Evolutionary conservation across 139 green algal genomes (phyloP).

Genomic region (Chlamydomonas applanata): DNA sequence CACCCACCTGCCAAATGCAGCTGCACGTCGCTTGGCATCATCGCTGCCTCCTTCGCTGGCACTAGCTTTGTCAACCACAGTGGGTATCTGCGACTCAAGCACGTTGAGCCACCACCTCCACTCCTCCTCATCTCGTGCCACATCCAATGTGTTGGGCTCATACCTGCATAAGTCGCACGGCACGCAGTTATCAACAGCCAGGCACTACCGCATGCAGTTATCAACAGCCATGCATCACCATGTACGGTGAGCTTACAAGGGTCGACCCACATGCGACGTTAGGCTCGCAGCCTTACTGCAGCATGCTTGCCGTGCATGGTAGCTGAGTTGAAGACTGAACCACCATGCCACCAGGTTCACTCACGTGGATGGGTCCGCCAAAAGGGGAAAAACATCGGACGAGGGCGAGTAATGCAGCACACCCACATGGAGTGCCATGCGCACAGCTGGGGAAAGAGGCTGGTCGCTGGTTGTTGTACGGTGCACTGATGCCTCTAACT

Average conservation of each 20-base stretch:
- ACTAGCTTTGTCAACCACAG: conserved; percentile 76
- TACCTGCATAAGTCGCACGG: too few species aligned
- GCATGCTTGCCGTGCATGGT: too few species aligned
- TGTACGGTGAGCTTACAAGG: too few species aligned
- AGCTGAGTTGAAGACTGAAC: too few species aligned
- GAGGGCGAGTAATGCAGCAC: conserved; percentile 92
- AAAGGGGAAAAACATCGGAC: conserved; percentile 86
- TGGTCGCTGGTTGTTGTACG: conserved; percentile 8
- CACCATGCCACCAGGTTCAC: too few species aligned
- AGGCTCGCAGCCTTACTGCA: too few species aligned
- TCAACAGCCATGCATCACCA: too few species aligned
- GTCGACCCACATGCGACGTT: too few species aligned
- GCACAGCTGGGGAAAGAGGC: conserved; percentile 13
- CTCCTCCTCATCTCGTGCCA: conserved; percentile 72
- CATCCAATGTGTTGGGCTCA: conserved; percentile 89
- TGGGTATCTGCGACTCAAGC: conserved; percentile 70
- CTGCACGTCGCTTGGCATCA: conserved; percentile 56
- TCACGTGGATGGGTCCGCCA: conserved; percentile 60
- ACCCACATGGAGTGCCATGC: conserved; percentile 81
- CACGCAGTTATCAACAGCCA: too few species aligned
- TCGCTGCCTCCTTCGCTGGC: conserved; percentile 53
- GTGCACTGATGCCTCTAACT: neutral
- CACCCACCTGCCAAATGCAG: conserved; percentile 68
- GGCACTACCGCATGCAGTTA: too few species aligned
- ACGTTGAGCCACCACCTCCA: conserved; percentile 87